Evolutionary conservation across 2,329 filamentous ascomycete species (phyloP).

Genomic region (Onygenales sp.): DNA sequence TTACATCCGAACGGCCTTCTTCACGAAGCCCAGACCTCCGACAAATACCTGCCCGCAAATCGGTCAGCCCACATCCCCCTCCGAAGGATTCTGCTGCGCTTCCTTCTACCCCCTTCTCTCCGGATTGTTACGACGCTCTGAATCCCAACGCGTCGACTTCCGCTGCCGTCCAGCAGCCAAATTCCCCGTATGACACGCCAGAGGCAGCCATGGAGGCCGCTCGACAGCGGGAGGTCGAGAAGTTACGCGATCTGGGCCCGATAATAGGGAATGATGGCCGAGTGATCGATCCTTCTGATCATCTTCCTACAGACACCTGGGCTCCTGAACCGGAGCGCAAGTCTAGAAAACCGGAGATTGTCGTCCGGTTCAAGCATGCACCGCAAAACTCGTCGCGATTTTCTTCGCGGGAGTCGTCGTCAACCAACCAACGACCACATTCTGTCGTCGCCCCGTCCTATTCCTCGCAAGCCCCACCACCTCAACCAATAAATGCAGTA

Average conservation of each 20-base stretch:
- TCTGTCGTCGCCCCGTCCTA: conserved; percentile 20
- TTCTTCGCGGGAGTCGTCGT: conserved; percentile 9
- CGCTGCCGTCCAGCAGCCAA: conserved; percentile 22
- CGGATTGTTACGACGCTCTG: conserved; percentile 51
- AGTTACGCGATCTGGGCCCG: conserved; percentile 40
- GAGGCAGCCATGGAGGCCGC: conserved; percentile 30
- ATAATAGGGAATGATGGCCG: conserved; percentile 56
- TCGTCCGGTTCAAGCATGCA: conserved; percentile 37
- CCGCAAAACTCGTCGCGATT: conserved; percentile 13
- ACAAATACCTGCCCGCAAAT: conserved; percentile 45
- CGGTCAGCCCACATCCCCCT: conserved; percentile 48
- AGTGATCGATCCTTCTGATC: conserved; percentile 57
- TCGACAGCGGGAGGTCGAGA: conserved; percentile 27
- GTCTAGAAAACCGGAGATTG: conserved; percentile 37
- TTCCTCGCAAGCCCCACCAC: conserved; percentile 16
- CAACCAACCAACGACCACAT: conserved; percentile 15
- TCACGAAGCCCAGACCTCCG: conserved; percentile 24
- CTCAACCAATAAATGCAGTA: conserved; percentile 24
- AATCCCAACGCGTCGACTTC: conserved; percentile 40
- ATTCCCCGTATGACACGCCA: conserved; percentile 27
- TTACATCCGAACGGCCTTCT: conserved; percentile 18
- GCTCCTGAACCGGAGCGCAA: conserved; percentile 57
- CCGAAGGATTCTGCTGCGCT: conserved; percentile 26
- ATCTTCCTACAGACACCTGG: conserved; percentile 56
- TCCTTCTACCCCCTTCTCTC: conserved; percentile 47